These are phyloP conservation scores for Eucalyptus curtisii DNA, from an alignment of 345 rosid genomes.

Conservation along the genomic window DNA sequence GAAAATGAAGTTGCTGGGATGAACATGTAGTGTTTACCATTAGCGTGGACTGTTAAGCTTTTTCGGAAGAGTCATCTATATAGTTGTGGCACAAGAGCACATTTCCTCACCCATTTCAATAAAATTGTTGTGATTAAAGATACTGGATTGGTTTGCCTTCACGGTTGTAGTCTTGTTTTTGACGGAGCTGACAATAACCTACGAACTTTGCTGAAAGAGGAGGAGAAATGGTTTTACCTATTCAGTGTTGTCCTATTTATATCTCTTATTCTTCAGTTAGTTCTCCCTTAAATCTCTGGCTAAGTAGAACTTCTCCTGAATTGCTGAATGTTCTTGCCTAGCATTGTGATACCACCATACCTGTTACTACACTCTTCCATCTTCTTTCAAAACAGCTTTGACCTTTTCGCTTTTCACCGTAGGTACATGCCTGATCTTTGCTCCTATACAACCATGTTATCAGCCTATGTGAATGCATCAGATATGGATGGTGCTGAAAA, in stretches of 20 bases:
- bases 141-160: background rate
- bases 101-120: background rate
- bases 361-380: background rate
- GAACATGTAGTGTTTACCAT: background rate
- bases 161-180: background rate
- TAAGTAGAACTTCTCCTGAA: background rate
- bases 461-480: conserved; percentile 79
- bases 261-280: background rate
- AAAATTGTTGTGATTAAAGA: background rate
- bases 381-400: background rate
- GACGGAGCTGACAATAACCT: background rate
- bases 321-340: background rate
- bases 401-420: background rate
- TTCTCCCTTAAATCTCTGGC: background rate
- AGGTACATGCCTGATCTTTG: conserved; percentile 73
- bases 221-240: background rate
- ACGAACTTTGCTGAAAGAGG: background rate
- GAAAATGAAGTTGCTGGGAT: background rate
- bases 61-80: background rate
- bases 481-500: conserved; percentile 96
- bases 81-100: background rate
- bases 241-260: background rate
- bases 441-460: conserved; percentile 90
- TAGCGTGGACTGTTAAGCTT: background rate
- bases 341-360: background rate